Base-by-base conservation (phyloP, 2,329 filamentous ascomycete species). In the Scedosporium dehoogii region DNA sequence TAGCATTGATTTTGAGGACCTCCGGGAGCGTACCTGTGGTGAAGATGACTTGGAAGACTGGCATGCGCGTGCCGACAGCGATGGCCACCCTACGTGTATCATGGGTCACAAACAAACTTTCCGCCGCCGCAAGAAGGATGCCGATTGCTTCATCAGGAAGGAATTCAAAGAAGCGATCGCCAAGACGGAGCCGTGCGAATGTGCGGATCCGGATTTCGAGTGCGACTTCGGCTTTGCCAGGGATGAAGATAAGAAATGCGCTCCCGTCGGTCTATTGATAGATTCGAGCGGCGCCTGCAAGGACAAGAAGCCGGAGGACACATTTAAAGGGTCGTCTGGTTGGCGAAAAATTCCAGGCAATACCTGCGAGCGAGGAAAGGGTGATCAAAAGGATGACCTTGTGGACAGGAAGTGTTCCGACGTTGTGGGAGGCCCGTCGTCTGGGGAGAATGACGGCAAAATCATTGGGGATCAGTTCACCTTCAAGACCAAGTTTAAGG, bases 101-200 rank as follows among this genome's bases (percentile, higher is more conserved):
- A 97, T 99, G 93, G 94, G 94, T 21, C 92, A 96, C 72, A 96
- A 88, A 69, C 93, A 97, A 72, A 91, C 84, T 65, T 99, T 89
- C 74, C 83, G 80, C 62, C 86, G 94, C 66, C 87, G 94, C 68
- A 97, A 96, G 79, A 89, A 91, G 72, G 84, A 90, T 68, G 88
- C 90, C 18, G 85, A 96, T 64, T 99, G 96, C 75, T 96, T 97
- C 72, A 82, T 97, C 68, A 89, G 90, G 68, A 81, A 90, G 64
- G 85, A 93, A 61, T 97, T 96, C 77, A 86, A 91, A 70, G 89
- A 94, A 65, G 86, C 90, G 0, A 75, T 84, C 41, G 85, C 89
- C 1, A 78, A 87, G 64, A 88, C 84, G 29, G 85, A 91, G 68
- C 75, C 85, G 57, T 99, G 94, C 78, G 85, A 90, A 48, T 99